These are phyloP conservation scores for Dissophora ornata DNA, from an alignment of 192 early-diverging fungal species.

Conservation along the genomic window DNA sequence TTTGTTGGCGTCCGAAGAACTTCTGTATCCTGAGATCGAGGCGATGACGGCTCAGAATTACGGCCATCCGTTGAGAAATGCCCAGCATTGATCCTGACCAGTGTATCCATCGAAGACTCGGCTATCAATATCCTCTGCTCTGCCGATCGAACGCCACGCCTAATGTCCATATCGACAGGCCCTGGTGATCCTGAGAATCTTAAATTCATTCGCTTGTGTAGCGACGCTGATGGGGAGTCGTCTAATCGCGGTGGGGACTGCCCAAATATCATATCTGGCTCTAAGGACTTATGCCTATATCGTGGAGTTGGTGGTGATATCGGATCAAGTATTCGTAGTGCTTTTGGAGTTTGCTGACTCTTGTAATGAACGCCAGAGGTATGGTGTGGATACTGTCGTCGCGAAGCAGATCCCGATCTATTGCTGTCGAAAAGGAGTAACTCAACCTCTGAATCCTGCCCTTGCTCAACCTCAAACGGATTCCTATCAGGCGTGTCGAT, in stretches of 20 bases:
- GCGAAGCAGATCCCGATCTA: background rate
- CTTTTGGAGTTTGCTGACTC: slow-evolving; percentile 5
- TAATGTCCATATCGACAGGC: background rate
- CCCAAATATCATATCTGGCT: slow-evolving; percentile 1
- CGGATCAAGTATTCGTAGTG: background rate
- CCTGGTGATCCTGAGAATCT: no score
- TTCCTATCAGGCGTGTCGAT: slow-evolving; percentile 1
- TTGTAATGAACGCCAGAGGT: background rate
- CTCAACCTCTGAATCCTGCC: background rate
- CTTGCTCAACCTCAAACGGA: slow-evolving; percentile 15
- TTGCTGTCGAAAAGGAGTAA: no score
- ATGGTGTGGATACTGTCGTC: background rate
- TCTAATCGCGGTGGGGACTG: background rate
- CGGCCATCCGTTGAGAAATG: background rate
- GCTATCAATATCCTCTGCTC: background rate
- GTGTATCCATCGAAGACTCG: background rate
- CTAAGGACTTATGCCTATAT: slow-evolving; percentile 8
- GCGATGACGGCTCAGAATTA: background rate
- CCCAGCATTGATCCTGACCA: background rate
- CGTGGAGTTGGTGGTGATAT: slow-evolving; percentile 9
- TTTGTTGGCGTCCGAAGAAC: slow-evolving; percentile 9
- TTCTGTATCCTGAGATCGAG: background rate
- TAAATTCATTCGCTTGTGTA: no score
- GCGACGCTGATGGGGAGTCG: background rate
- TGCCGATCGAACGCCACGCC: no score